Base-by-base conservation (phyloP, 2,329 filamentous ascomycete species). In the Cryphonectria naterciae region DNA sequence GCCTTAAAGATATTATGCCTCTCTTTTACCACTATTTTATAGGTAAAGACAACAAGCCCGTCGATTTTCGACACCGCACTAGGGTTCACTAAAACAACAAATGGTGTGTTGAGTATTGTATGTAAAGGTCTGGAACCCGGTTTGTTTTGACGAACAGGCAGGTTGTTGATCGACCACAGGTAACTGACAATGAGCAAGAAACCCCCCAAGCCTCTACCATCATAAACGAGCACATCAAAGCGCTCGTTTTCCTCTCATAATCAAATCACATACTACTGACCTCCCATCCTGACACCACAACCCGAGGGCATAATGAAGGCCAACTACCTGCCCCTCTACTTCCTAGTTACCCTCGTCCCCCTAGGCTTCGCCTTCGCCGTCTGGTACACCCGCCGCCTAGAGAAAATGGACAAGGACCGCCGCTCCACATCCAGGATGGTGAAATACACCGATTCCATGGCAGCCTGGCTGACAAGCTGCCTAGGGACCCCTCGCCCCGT, bases 281-380 rank as follows among this genome's bases (percentile, higher is more conserved):
- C 43, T 19, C 22, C 6, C 19, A 49, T 22, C 6, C 43, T 8
- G 17, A 43, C 41, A 43, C 41, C 41, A 17, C 43, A n/a, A n/a
- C 17, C 35, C 6, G 11, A 1, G 2, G 32, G 3, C 32, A 39
- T 32, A 19, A 61, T 61, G 58, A 35, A n/a, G 22, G 52, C 54
- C 63, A 71, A 69, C 46, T 69, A 65, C 56, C 65, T 71, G 43
- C 46, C 46, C 28, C 58, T 65, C 62, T 71, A 69, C 70, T 39
- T 67, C 46, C 52, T 71, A 46, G 63, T 71, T 52, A 46, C 43
- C 46, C 22, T 71, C 28, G 32, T 71, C 35, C 67, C 67, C 35
- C 46, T 71, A 37, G 67, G 52, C 63, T 69, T 71, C 63, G 37
- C 69, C 35, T 10, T 35, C 22, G 19, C 28, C 37, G 67, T 58